Evolutionary conservation across 192 early-diverging fungal species (phyloP), one percentile per base, ranked within the genome.

Genomic region (Coemansia asiatica): DNA sequence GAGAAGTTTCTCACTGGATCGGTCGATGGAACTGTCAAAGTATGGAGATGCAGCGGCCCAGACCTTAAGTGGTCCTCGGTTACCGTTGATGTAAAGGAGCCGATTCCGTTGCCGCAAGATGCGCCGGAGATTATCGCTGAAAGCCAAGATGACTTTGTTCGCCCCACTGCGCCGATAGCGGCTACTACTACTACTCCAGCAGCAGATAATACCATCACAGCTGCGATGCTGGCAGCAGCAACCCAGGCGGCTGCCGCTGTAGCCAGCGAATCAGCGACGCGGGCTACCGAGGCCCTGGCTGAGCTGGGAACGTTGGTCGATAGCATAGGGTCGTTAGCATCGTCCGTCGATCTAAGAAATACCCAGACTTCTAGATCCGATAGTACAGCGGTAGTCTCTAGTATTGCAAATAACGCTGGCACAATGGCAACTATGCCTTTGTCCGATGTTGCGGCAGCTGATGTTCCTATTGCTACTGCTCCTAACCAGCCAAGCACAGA

Each of bases 21-120:
- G 12, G 81, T 83, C 15, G 93, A 96, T 68, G 93, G 94, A 13
- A 91, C 88, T 9, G 88, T 86, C 1, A 87, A 83, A 55, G 84
- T 94, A 4, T 95, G 90, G 90, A 80, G 75, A 22, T 88, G 84
- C 51, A 69, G 84, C 48, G 73, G 72, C 28, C 63, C 61, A 1
- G 82, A 67, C 26, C 68, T 79, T 16, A 68, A 74, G 61, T 95
- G 91, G 92, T 76, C 67, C 0, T 85, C 86, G 6, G 72, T 87
- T 6, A 71, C 72, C 5, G 36, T 75, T 26, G 82, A 81, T 23
- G 61, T 81, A 33, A 75, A 70, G 23, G 78, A 75, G 71, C 68
- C 71, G 16, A 38, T 65, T 18, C 69, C 75, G 6, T 27, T 27
- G 31, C 46, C 46, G 13, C 51, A 15, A 5, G 66, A 65, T 28